Base-by-base conservation (phyloP, 495 filamentous ascomycete species). In the Umbilicaria muhlenbergii region DNA sequence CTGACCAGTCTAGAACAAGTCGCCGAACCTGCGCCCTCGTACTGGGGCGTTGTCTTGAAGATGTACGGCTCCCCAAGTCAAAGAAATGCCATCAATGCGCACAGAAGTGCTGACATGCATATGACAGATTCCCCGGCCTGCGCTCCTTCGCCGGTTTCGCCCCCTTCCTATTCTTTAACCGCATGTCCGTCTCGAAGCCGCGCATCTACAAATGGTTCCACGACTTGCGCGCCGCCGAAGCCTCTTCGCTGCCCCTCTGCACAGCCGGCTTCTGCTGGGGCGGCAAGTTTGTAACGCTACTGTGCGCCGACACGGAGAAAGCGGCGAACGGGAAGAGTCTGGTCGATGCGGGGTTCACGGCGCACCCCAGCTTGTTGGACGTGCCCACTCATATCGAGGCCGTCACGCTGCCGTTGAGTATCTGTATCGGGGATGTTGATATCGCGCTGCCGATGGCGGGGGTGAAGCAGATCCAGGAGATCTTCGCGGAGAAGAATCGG, bases 211-310 rank as follows among this genome's bases (percentile, higher is more conserved):
- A 49, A 8, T 80, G 75, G 54, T 55, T 78, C 50, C 41, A 53
- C 43, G 45, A 59, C 2, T 41, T 76, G 0, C 67, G 73, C 44
- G 48, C 55, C n/a, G n/a, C n/a, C n/a, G n/a, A n/a, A n/a, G n/a
- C 44, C 36, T 46, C 53, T 3, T 15, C 31, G 33, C 44, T 47
- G 39, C 53, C 52, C 43, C 49, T 78, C 37, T 69, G 66, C 24
- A 62, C 60, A 1, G 67, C 71, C 0, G 76, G 76, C 0, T 78
- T 72, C 51, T 78, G 74, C 54, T 79, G 72, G 74, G 75, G 75
- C 32, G 77, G 74, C 2, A 68, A 67, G 43, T 63, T 73, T 46
- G 53, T 64, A 0, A 46, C 70, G 4, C 45, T 58, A 14, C 58
- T 77, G 5, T 60, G 63, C 3, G 56, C 63, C 31, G 60, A 60